Evolutionary conservation across 192 early-diverging fungal genomes (phyloP).

Genomic region (Lunasporangiospora selenospora): DNA sequence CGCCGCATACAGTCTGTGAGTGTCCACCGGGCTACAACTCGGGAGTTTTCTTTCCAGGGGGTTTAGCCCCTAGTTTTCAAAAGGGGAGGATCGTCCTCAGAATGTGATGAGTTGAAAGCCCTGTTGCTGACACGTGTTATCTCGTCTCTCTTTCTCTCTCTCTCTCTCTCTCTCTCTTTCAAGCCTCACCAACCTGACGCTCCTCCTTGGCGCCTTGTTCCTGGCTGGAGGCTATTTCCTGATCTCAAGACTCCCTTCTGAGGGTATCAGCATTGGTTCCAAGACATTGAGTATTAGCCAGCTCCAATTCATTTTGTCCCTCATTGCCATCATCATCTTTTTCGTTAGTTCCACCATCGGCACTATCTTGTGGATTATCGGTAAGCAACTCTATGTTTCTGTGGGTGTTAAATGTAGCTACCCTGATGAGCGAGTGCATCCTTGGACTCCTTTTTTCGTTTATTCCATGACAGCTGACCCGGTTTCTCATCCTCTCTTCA

Average conservation of each 20-base stretch:
- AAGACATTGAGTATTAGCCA: slow-evolving; percentile 44
- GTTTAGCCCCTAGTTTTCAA: no score
- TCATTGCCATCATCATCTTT: slow-evolving; percentile 56
- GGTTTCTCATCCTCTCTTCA: background rate
- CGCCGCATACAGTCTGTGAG: slow-evolving; percentile 61
- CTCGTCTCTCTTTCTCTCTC: no score
- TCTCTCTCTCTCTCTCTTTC: background rate
- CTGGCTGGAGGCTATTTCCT: slow-evolving; percentile 51
- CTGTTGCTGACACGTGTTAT: no score
- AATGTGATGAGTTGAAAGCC: no score
- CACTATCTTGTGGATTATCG: slow-evolving; percentile 66
- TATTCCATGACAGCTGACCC: background rate
- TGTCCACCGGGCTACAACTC: background rate
- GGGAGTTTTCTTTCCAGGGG: no score
- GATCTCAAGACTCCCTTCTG: slow-evolving; percentile 52
- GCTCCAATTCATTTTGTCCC: slow-evolving; percentile 51
- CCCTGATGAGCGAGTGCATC: background rate
- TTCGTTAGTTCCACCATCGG: slow-evolving; percentile 61
- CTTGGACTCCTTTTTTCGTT: background rate
- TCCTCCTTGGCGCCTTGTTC: slow-evolving; percentile 56
- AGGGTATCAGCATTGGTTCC: slow-evolving; percentile 41
- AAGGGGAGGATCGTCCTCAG: no score
- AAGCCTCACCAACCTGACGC: slow-evolving; percentile 59
- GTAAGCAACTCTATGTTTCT: slow-evolving; percentile 30
- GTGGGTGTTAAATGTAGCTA: background rate